Percentiles rank a stretch among this genome's conserved stretches.
These are phyloP conservation scores for Beauveria rudraprayagi DNA, from an alignment of 2,329 filamentous ascomycete species.

Conservation along the genomic window DNA sequence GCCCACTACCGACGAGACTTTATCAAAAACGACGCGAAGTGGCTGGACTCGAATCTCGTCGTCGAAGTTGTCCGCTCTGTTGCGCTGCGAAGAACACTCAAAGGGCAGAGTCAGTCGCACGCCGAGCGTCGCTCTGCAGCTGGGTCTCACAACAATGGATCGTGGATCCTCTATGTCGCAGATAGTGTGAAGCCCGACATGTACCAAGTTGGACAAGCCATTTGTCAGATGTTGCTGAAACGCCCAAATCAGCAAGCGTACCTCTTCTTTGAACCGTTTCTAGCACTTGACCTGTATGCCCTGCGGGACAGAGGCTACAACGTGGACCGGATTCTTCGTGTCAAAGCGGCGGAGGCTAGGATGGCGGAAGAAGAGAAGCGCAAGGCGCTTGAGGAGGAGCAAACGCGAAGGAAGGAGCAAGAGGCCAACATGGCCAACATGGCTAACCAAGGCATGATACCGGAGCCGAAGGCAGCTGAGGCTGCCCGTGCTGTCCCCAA, in stretches of 20 bases:
- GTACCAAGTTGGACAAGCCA: constrained; percentile 84
- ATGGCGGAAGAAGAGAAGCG: constrained; percentile 78
- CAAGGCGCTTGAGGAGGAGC: constrained; percentile 65
- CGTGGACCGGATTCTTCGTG: constrained; percentile 84
- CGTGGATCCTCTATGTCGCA: constrained; percentile 68
- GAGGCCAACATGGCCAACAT: constrained; percentile 33
- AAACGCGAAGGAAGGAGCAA: constrained; percentile 53
- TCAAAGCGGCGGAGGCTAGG: constrained; percentile 78
- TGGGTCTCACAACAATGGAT: constrained; percentile 43
- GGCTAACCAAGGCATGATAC: constrained; percentile 20
- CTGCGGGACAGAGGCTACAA: constrained; percentile 88
- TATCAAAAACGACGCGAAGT: constrained; percentile 81
- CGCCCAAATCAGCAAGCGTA: constrained; percentile 83
- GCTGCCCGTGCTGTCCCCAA: constrained; percentile 31
- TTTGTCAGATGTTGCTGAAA: constrained; percentile 72
- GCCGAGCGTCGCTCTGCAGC: constrained; percentile 70
- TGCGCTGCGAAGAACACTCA: constrained; percentile 67
- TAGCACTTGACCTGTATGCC: constrained; percentile 76
- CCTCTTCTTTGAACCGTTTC: constrained; percentile 81
- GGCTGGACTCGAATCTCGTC: constrained; percentile 77
- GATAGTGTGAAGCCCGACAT: constrained; percentile 63
- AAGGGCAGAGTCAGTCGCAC: constrained; percentile 60
- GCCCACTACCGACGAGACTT: constrained; percentile 61
- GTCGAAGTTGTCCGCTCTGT: constrained; percentile 75
- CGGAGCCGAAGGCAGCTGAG: constrained; percentile 20